Conservation (phyloP, 257 asterid genomes). For the Solanum lycopersicoides region DNA sequence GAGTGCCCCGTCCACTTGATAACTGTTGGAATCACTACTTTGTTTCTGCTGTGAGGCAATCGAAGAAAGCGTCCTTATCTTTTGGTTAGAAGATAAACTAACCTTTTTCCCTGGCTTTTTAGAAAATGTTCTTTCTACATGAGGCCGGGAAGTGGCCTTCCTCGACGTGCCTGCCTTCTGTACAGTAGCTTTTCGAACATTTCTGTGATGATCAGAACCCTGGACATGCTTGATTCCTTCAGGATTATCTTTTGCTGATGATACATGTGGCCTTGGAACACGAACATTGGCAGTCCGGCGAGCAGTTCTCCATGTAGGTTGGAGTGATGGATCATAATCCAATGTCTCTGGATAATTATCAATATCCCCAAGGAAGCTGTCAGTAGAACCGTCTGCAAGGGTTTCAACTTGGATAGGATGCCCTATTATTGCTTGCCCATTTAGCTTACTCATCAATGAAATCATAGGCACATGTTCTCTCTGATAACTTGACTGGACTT, state of each 20-base stretch:
- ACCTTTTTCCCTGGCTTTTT: slow-evolving; percentile 43
- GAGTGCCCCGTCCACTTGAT: slow-evolving; percentile 31
- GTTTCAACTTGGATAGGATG: slow-evolving; percentile 82
- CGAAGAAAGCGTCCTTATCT: slow-evolving; percentile 70
- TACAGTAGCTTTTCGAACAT: slow-evolving; percentile 11
- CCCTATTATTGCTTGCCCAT: slow-evolving; percentile 86
- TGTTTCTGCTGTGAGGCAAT: slow-evolving; percentile 47
- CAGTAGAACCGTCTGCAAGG: slow-evolving; percentile 52
- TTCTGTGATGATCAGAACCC: slow-evolving; percentile 10
- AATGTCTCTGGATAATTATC: slow-evolving; percentile 35
- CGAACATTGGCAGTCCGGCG: slow-evolving; percentile 85
- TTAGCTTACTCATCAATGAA: slow-evolving; percentile 72
- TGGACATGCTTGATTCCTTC: slow-evolving; percentile 21
- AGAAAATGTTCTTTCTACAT: slow-evolving; percentile 26
- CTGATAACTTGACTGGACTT: slow-evolving; percentile 72
- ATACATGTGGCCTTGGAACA: slow-evolving; percentile 62
- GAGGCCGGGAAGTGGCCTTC: slow-evolving; percentile 13
- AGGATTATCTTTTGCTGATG: slow-evolving; percentile 23
- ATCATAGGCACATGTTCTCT: slow-evolving; percentile 71
- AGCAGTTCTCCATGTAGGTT: slow-evolving; percentile 87
- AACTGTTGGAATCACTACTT: slow-evolving; percentile 14
- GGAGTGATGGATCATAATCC: slow-evolving; percentile 42
- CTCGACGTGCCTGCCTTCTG: slow-evolving; percentile 14
- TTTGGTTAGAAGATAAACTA: slow-evolving; percentile 45
- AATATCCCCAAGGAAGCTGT: slow-evolving; percentile 23